phyloP scores from a whole-genome alignment of 140 eudicot species.

The Senecio squalidus region DNA sequence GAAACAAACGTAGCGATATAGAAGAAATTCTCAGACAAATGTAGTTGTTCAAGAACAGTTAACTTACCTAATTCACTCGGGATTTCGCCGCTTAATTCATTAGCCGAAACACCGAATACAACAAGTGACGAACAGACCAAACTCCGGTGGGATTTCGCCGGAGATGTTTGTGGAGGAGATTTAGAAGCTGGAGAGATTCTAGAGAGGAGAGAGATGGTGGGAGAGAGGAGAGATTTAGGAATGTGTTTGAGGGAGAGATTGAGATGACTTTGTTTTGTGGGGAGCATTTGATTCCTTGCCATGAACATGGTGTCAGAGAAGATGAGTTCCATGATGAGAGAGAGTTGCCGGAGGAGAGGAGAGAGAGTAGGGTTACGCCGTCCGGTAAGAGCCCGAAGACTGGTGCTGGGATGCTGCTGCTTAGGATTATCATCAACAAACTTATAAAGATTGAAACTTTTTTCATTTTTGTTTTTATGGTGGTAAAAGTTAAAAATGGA shows the following conservation, averaged over 20 bases:
- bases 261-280: slow-evolving; percentile 81
- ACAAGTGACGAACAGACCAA: slow-evolving; percentile 72
- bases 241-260: slow-evolving; percentile 69
- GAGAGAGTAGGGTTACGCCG: slow-evolving; percentile 73
- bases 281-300: slow-evolving; percentile 87
- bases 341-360: slow-evolving; percentile 37
- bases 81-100: slow-evolving; percentile 62
- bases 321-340: slow-evolving; percentile 83
- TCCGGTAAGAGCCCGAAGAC: slow-evolving; percentile 59
- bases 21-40: slow-evolving; percentile 82
- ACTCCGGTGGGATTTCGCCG: slow-evolving; percentile 69
- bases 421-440: slow-evolving; percentile 16
- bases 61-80: slow-evolving; percentile 81
- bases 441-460: slow-evolving; percentile 22
- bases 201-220: slow-evolving; percentile 72
- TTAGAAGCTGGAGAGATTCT: slow-evolving; percentile 75
- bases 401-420: not conserved
- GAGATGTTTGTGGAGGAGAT: slow-evolving; percentile 85
- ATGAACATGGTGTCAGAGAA: slow-evolving; percentile 75
- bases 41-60: slow-evolving; percentile 77
- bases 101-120: slow-evolving; percentile 79
- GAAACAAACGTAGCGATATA: slow-evolving; percentile 77
- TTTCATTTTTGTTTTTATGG: slow-evolving; percentile 25
- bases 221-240: slow-evolving; percentile 70
- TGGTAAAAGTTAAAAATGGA: too few species aligned